phyloP scores from a whole-genome alignment of 2,329 filamentous ascomycete species.

The Tolypocladium inflatum region DNA sequence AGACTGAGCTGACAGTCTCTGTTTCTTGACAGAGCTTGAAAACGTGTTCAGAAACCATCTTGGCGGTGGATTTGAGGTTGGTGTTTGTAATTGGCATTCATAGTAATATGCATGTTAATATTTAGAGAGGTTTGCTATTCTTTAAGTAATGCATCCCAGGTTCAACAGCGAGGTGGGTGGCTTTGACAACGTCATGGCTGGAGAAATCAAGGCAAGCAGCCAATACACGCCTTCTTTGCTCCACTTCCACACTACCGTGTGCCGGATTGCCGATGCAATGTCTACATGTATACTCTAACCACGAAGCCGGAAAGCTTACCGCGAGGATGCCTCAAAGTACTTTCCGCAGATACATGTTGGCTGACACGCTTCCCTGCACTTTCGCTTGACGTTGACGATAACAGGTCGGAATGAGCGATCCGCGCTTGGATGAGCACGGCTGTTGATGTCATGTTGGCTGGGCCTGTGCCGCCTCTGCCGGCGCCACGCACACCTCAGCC shows the following conservation, averaged over 20 bases:
- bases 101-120: not conserved
- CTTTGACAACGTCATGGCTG: not conserved
- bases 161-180: not conserved
- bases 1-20: conserved; percentile 46
- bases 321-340: not conserved
- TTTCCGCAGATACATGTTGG: not conserved
- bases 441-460: not conserved
- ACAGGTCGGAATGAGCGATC: not conserved
- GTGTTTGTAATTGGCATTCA: not conserved
- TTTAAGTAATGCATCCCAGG: not conserved
- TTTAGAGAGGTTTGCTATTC: not conserved
- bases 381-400: not conserved
- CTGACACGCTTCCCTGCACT: not conserved
- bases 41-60: conserved; percentile 25
- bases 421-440: not conserved
- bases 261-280: not conserved
- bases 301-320: not conserved
- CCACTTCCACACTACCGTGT: not conserved
- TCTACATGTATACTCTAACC: not conserved
- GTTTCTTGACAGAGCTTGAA: conserved; percentile 40
- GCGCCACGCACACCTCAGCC: not conserved
- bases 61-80: not conserved
- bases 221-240: not conserved
- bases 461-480: not conserved
- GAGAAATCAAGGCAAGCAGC: not conserved